Evolutionary conservation across 805 yeast species (phyloP), one percentile per base, ranked within the genome.

Genomic region (Metschnikowia henanensis): DNA sequence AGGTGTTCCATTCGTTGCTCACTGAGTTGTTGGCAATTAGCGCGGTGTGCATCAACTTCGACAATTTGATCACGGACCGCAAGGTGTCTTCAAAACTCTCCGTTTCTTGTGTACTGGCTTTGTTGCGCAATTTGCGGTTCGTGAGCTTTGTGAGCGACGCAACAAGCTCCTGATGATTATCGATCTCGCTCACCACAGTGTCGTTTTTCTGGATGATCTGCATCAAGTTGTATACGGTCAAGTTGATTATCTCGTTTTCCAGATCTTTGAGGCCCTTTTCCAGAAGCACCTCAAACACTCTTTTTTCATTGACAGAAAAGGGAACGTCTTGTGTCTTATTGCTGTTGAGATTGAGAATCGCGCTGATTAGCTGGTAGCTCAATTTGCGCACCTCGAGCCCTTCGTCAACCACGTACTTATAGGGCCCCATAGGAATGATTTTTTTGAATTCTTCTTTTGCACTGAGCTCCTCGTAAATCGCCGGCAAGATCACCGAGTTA

Each of bases 391-490:
- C 77, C 46, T 81, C 88, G 30, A 86, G 68, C 0, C 90, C 94
- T 51, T 83, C 84, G 55, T 88, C 96, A 30, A 87, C 77, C 48
- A 81, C 81, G 58, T 87, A 91, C 58, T 86, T 87, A 70, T 84
- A 87, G 0, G 95, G 95, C 1, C 96, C 96, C 79, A 89, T 87
- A 36, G 83, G 84, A 26, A 88, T 82, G 16, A 74, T 68, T 42
- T 81, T 81, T 35, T 84, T 77, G 54, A 79, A 81, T 44, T 77
- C 76, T 25, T 73, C 76, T 50, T 76, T 77, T 1, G 82, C 71
- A 10, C 63, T 64, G 35, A 86, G 70, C 56, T 85, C 88, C 4
- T 62, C 65, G 51, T 75, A 75, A 3, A 86, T 64, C 0, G 60
- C 56, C 0, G 86, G 80, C 31, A 84, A 61, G 2, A 82, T 65